These are phyloP conservation scores for Phascolomyces articulosus DNA, from an alignment of 371 early-diverging fungal genomes.

Conservation along the genomic window DNA sequence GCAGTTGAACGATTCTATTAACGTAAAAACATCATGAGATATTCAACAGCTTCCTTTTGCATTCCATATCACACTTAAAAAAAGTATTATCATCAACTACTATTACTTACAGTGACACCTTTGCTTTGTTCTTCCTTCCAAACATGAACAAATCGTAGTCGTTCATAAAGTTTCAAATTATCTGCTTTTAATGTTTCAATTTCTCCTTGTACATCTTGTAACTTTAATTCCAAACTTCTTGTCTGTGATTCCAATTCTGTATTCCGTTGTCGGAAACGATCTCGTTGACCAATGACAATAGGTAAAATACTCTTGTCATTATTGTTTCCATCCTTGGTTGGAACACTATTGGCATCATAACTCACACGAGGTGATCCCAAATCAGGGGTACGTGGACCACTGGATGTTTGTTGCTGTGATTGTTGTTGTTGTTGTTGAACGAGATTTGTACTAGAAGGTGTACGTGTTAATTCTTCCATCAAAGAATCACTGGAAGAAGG, in stretches of 20 bases:
- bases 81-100: no score
- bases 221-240: conserved; percentile 55
- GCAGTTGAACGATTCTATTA: conserved; percentile 23
- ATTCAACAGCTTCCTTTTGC: no score
- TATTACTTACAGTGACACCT: conserved; percentile 28
- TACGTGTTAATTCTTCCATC: conserved; percentile 18
- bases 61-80: neutral
- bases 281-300: conserved; percentile 88
- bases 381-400: conserved; percentile 15
- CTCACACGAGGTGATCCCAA: conserved; percentile 30
- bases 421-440: conserved; percentile 4
- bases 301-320: conserved; percentile 71
- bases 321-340: conserved; percentile 17
- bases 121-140: conserved; percentile 51
- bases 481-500: conserved; percentile 11
- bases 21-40: no score
- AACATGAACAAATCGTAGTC: conserved; percentile 70
- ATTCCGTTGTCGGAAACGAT: conserved; percentile 86
- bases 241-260: conserved; percentile 81
- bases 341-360: conserved; percentile 24
- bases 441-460: conserved; percentile 20
- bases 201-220: conserved; percentile 71
- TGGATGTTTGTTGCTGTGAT: neutral
- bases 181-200: conserved; percentile 71
- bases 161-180: conserved; percentile 87